Evolutionary conservation across 1,139 yeast genomes (phyloP).

Genomic region (Eremothecium coryli): DNA sequence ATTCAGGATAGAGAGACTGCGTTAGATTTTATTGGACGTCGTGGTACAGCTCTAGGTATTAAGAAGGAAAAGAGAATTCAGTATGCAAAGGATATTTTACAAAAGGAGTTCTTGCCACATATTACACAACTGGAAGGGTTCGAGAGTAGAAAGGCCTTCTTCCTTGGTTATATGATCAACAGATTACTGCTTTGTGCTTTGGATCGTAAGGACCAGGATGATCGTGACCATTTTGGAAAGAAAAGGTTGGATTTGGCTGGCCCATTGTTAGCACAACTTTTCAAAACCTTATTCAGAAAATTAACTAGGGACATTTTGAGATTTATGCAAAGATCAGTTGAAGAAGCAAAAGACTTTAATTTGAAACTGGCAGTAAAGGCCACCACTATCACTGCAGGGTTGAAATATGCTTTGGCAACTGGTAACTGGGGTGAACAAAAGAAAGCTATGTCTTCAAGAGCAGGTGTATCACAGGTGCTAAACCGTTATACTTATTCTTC

Average conservation of each 20-base stretch:
- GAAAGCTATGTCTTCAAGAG: slow-evolving; percentile 97
- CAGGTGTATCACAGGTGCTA: slow-evolving; percentile 98
- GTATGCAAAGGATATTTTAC: slow-evolving; percentile 92
- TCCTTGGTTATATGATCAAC: slow-evolving; percentile 96
- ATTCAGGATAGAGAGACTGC: slow-evolving; percentile 98
- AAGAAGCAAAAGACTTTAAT: slow-evolving; percentile 93
- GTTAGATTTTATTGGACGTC: slow-evolving; percentile 93
- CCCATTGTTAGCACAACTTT: slow-evolving; percentile 87
- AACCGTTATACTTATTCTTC: slow-evolving; percentile 97
- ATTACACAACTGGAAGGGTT: slow-evolving; percentile 96
- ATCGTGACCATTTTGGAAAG: slow-evolving; percentile 98
- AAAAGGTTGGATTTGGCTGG: slow-evolving; percentile 98
- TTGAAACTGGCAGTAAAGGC: slow-evolving; percentile 94
- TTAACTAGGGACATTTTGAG: slow-evolving; percentile 90
- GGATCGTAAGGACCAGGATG: slow-evolving; percentile 96
- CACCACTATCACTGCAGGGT: slow-evolving; percentile 93
- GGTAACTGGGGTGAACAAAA: slow-evolving; percentile 99
- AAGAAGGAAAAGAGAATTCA: slow-evolving; percentile 97
- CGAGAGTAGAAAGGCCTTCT: slow-evolving; percentile 93
- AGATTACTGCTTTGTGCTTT: slow-evolving; percentile 88
- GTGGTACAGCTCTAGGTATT: slow-evolving; percentile 91
- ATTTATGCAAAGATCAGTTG: slow-evolving; percentile 98
- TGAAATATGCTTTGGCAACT: slow-evolving; percentile 93
- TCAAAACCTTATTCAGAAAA: slow-evolving; percentile 89
- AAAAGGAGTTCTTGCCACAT: slow-evolving; percentile 92